Conservation (phyloP, 2,329 filamentous ascomycete species). For the Aulographum hederae region DNA sequence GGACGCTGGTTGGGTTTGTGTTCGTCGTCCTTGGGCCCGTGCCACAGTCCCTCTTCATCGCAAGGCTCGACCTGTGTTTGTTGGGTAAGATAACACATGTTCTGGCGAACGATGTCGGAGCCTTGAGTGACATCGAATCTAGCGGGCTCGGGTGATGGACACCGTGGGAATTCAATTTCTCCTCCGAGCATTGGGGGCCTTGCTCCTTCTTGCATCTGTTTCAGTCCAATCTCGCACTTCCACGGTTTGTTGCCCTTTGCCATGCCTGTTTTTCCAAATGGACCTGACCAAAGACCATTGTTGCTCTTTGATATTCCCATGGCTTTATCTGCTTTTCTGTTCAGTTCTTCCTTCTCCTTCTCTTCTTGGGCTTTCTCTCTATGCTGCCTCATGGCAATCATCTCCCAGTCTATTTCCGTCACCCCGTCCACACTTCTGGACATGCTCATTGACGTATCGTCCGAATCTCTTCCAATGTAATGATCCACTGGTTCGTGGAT, state of each 20-base stretch:
- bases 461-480: conserved; percentile 48
- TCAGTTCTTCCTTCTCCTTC: conserved; percentile 9
- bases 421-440: conserved; percentile 7
- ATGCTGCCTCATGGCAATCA: conserved; percentile 66
- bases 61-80: conserved; percentile 24
- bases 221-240: conserved; percentile 23
- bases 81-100: conserved; percentile 31
- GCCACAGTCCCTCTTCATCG: conserved; percentile 44
- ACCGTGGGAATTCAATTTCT: conserved; percentile 65
- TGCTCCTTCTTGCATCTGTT: conserved; percentile 38
- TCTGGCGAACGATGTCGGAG: conserved; percentile 27
- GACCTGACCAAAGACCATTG: conserved; percentile 19
- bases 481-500: conserved; percentile 54
- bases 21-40: conserved; percentile 19
- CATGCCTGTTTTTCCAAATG: conserved; percentile 10
- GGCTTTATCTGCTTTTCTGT: conserved; percentile 6
- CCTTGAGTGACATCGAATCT: conserved; percentile 63
- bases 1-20: conserved; percentile 14
- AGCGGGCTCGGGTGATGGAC: conserved; percentile 66
- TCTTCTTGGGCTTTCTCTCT: conserved; percentile 44
- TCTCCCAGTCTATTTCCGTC: conserved; percentile 41
- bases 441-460: conserved; percentile 32
- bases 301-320: neutral
- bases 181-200: conserved; percentile 75
- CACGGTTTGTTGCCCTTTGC: conserved; percentile 4